These are phyloP conservation scores for Solanum corneliomulleri DNA, from an alignment of 257 asterid genomes.

Conservation along the genomic window DNA sequence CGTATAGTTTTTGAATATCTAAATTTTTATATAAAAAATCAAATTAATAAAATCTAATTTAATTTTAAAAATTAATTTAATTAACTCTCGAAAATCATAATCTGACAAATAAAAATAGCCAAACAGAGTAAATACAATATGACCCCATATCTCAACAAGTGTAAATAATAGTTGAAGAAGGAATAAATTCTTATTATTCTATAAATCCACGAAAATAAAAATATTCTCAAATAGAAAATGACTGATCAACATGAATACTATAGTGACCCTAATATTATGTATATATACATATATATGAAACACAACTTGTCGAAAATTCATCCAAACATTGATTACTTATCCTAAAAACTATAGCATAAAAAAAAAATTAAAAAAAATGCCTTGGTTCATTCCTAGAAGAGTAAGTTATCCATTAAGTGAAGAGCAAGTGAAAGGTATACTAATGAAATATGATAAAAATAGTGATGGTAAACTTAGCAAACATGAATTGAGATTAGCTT, in stretches of 20 bases:
- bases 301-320: background rate
- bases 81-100: too few species aligned
- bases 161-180: background rate
- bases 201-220: background rate
- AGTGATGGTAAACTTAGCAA: conserved; percentile 1
- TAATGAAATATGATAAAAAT: conserved; percentile 3
- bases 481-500: background rate
- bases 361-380: background rate
- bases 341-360: background rate
- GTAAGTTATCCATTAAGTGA: background rate
- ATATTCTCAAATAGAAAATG: background rate
- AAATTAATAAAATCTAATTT: too few species aligned
- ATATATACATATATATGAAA: background rate
- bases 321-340: background rate
- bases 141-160: background rate
- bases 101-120: too few species aligned
- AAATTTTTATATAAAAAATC: too few species aligned
- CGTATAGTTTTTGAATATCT: too few species aligned
- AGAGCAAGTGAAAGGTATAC: background rate
- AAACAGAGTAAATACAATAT: background rate
- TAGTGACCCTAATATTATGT: background rate
- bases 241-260: background rate
- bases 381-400: background rate
- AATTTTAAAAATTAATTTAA: too few species aligned
- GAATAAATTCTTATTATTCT: background rate